These are phyloP conservation scores for Solanum pimpinellifolium DNA, from an alignment of 257 asterid species.

Conservation along the genomic window DNA sequence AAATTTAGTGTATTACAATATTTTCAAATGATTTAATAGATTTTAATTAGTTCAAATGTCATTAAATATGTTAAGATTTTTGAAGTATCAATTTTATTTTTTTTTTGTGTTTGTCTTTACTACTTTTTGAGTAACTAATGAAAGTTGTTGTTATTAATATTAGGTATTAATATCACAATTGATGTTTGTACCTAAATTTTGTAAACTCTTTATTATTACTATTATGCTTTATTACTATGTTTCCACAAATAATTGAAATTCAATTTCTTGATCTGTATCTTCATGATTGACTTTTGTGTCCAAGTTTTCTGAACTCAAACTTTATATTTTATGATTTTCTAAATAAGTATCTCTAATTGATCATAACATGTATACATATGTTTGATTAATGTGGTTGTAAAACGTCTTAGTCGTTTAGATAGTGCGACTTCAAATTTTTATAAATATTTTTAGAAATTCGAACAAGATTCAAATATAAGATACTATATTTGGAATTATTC, in stretches of 20 bases:
- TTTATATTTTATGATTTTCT: background rate
- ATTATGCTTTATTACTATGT: no score
- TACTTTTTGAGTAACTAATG: background rate
- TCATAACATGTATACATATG: no score
- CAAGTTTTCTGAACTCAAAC: background rate
- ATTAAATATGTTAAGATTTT: background rate
- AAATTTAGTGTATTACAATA: background rate
- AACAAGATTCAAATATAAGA: background rate
- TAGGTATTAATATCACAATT: background rate
- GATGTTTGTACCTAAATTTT: background rate
- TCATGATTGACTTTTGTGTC: no score
- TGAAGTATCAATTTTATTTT: background rate
- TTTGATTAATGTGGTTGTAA: background rate
- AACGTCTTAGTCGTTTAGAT: fast-evolving
- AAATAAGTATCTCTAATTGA: fast-evolving
- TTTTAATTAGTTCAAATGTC: background rate
- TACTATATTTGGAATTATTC: background rate
- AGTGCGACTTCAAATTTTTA: background rate
- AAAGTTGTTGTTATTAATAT: background rate
- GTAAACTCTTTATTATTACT: no score
- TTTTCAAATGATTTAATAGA: background rate
- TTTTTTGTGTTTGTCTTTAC: background rate
- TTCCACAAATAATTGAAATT: no score
- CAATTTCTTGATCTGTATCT: no score
- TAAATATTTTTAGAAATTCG: background rate